Evolutionary conservation across 768 basidiomycete species (phyloP).

Genomic region (Fomitopsis pulvina): DNA sequence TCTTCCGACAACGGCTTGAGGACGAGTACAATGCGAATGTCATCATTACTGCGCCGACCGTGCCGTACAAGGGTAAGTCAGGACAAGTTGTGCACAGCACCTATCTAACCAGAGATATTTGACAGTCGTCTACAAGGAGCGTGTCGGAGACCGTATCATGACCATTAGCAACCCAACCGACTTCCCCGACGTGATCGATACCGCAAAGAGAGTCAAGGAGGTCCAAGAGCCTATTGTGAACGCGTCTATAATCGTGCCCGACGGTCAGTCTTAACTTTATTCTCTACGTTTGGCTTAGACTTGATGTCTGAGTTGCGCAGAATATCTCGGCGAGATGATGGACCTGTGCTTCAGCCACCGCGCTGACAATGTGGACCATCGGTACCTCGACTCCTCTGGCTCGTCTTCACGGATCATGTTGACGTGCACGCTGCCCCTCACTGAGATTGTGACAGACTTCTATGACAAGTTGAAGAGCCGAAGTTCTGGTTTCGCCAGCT

Average conservation of each 20-base stretch:
- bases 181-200: conserved; percentile 80
- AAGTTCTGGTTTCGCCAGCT: conserved; percentile 87
- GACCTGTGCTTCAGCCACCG: conserved; percentile 84
- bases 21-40: conserved; percentile 95
- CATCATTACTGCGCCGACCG: conserved; percentile 93
- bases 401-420: conserved; percentile 67
- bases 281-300: neutral
- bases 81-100: conserved; percentile 1
- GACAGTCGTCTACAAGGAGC: conserved; percentile 68
- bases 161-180: conserved; percentile 90
- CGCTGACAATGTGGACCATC: conserved; percentile 77
- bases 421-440: conserved; percentile 78
- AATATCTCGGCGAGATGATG: conserved; percentile 96
- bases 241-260: conserved; percentile 90
- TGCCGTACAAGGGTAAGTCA: conserved; percentile 76
- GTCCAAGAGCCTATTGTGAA: conserved; percentile 92
- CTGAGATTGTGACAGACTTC: conserved; percentile 92
- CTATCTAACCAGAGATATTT: neutral
- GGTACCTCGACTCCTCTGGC: conserved; percentile 65
- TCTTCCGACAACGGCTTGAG: conserved; percentile 91
- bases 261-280: conserved; percentile 43
- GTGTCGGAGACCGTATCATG: conserved; percentile 35
- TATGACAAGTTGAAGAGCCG: conserved; percentile 93
- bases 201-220: conserved; percentile 49
- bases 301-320: conserved; percentile 29